Evolutionary conservation across 345 rosid species (phyloP).

Genomic region (Bruguiera gymnorhiza): DNA sequence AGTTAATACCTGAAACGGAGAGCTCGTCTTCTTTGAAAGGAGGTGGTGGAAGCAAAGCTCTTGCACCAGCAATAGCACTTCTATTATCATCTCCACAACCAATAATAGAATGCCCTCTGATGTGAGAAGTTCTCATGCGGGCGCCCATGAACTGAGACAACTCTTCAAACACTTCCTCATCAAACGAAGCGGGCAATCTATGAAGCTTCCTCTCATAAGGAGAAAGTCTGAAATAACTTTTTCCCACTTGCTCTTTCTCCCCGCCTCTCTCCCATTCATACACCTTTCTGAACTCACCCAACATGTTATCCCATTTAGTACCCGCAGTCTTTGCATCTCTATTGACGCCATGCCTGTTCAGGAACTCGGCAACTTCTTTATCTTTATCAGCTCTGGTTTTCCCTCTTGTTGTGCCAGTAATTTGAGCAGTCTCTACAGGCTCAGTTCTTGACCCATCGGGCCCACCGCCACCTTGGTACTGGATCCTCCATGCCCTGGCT

Average conservation of each 20-base stretch:
- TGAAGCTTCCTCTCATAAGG: constrained; percentile 86
- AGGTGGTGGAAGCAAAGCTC: constrained; percentile 58
- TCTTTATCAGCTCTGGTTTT: constrained; percentile 96
- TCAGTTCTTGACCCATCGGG: constrained; percentile 33
- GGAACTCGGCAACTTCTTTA: constrained; percentile 83
- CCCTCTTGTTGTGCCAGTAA: constrained; percentile 42
- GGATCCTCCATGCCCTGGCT: constrained; percentile 91
- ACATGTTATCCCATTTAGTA: constrained; percentile 99
- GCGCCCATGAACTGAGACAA: constrained; percentile 90
- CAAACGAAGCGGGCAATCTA: constrained; percentile 91
- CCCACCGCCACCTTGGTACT: constrained; percentile 62
- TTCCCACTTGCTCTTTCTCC: constrained; percentile 66
- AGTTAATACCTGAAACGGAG: constrained; percentile 34
- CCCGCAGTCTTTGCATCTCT: constrained; percentile 95
- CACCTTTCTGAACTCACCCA: constrained; percentile 94
- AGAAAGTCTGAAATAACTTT: constrained; percentile 93
- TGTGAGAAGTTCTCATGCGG: constrained; percentile 59
- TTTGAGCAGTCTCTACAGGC: constrained; percentile 18
- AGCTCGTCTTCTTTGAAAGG: constrained; percentile 56
- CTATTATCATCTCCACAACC: constrained; percentile 32
- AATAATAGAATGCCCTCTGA: constrained; percentile 27
- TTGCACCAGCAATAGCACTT: constrained; percentile 15
- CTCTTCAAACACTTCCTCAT: constrained; percentile 93
- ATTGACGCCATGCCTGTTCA: constrained; percentile 71
- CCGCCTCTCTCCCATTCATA: constrained; percentile 91